Conservation (phyloP, 1,284 basidiomycete genomes). For the Agroathelia rolfsii region DNA sequence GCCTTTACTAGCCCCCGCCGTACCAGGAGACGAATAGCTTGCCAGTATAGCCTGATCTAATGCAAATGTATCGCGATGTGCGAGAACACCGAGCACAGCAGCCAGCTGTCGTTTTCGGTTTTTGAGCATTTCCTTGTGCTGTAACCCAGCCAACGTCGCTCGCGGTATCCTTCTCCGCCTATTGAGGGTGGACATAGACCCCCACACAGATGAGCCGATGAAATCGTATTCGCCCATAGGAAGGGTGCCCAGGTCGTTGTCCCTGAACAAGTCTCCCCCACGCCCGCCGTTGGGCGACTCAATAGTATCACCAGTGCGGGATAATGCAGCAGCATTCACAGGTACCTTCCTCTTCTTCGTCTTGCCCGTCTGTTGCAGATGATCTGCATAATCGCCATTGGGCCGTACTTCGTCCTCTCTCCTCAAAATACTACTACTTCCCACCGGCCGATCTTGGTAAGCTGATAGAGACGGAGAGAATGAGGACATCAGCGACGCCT, state of each 20-base stretch:
- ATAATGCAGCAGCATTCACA: too few relatives aligned
- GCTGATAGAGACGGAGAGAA: too few relatives aligned
- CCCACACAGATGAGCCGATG: too few relatives aligned
- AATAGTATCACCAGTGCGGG: too few relatives aligned
- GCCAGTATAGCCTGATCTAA: slow-evolving; percentile 68
- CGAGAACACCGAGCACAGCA: slow-evolving; percentile 51
- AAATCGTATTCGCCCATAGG: too few relatives aligned
- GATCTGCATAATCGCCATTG: slow-evolving; percentile 53
- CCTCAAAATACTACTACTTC: slow-evolving; percentile 13
- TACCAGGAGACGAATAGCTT: slow-evolving; percentile 30
- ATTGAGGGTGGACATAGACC: too few relatives aligned
- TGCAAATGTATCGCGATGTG: slow-evolving; percentile 55
- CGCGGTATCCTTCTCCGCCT: slow-evolving; percentile 42
- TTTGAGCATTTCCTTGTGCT: slow-evolving; percentile 64
- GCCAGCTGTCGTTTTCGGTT: slow-evolving; percentile 58
- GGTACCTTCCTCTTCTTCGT: slow-evolving; percentile 81
- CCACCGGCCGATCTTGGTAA: slow-evolving; percentile 14
- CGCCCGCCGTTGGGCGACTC: too few relatives aligned
- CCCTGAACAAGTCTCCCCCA: too few relatives aligned
- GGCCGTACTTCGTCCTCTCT: slow-evolving; percentile 37
- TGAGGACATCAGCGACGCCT: too few relatives aligned
- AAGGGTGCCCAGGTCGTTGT: too few relatives aligned
- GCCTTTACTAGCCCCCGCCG: slow-evolving; percentile 20
- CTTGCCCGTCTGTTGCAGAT: slow-evolving; percentile 65
- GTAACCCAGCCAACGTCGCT: slow-evolving; percentile 57